Evolutionary conservation across 495 filamentous ascomycete genomes (phyloP), one percentile per base, ranked within the genome.

Genomic region (Tuber umbilicatum): DNA sequence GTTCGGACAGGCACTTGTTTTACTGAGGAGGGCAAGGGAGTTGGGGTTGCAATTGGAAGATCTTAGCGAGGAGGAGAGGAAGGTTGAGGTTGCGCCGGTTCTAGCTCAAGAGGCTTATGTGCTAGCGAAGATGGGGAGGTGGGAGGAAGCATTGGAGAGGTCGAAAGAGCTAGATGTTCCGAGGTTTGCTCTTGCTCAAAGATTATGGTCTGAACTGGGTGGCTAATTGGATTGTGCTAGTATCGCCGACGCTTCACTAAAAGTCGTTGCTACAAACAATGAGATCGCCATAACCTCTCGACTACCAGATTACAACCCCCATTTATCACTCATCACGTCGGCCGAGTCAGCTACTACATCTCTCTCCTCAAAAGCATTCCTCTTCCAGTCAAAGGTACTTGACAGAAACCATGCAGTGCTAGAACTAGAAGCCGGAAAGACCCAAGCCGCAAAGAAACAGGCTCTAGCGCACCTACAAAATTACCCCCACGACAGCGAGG

Each of bases 61-160:
- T 38, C 84, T 98, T 42, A 86, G 88, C 19, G 90, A 94, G 0
- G 92, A 94, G 68, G 95, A 97, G 72, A 93, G 93, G 84, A 88
- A 86, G 78, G 89, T 89, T 10, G 95, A 99, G 83, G 79, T 97
- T 50, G 85, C 95, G 38, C 93, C 94, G 1, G 97, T 99, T 76
- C 83, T 90, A 23, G 90, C 94, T 9, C 96, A 98, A 82, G 91
- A 96, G 76, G 87, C 93, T 19, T 97, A 93, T 84, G 90, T 94
- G 41, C 85, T 93, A 47, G 87, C 88, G 2, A 89, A 86, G 75
- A 85, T 93, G 73, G 93, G 91, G 2, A 94, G 92, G 82, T 81
- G 86, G 23, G 88, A 90, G 71, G 91, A 97, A 82, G 94, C 94
- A 0, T 87, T 88, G 74, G 85, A 86, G 47, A 76, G 96, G 39